phyloP scores from a whole-genome alignment of 1,284 basidiomycete species.

The Puccinia coronata region DNA sequence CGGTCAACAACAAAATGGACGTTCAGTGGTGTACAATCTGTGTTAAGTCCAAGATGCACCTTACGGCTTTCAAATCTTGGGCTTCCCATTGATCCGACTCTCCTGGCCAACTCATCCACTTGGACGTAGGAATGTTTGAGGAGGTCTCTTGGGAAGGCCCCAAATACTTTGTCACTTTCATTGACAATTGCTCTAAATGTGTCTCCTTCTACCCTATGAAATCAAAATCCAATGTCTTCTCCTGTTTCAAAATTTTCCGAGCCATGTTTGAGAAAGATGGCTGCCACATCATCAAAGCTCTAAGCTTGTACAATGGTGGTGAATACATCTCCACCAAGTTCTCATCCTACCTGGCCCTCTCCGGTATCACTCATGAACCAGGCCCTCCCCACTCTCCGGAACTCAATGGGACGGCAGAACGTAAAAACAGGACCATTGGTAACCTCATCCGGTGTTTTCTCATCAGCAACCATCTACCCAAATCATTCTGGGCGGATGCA shows the following conservation, averaged over 20 bases:
- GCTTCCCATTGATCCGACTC: neutral
- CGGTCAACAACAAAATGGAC: slow-evolving; percentile 11
- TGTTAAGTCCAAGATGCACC: slow-evolving; percentile 9
- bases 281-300: slow-evolving; percentile 37
- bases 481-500: slow-evolving; percentile 4
- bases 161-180: too few relatives aligned
- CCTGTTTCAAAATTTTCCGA: too few relatives aligned
- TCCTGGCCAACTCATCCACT: slow-evolving; percentile 10
- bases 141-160: neutral
- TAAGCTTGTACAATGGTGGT: neutral
- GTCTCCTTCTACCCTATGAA: too few relatives aligned
- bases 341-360: neutral
- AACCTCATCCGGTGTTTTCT: neutral
- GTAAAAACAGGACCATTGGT: neutral
- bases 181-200: neutral
- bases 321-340: slow-evolving; percentile 6
- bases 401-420: slow-evolving; percentile 10
- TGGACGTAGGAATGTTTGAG: neutral
- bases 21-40: too few relatives aligned
- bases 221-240: too few relatives aligned
- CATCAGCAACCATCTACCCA: neutral
- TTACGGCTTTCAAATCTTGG: neutral
- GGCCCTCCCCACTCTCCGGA: slow-evolving; percentile 31
- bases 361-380: slow-evolving; percentile 5
- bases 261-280: slow-evolving; percentile 54